Conservation (phyloP, 1,284 basidiomycete species). For the Cryptococcus sp. region DNA sequence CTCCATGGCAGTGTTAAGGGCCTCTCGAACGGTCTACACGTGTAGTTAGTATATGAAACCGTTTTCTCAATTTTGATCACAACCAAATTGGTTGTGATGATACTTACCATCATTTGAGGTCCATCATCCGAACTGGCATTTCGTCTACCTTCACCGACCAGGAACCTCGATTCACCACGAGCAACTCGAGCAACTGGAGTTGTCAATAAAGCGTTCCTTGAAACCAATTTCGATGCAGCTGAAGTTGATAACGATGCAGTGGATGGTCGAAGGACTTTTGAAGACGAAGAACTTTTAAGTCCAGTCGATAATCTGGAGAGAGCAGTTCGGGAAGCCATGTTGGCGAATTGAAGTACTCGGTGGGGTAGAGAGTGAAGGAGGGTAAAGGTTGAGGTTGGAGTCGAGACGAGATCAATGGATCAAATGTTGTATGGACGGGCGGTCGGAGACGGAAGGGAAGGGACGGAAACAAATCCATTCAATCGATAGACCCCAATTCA, state of each 20-base stretch:
- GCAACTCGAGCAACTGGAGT: slow-evolving; percentile 40
- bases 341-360: slow-evolving; percentile 1
- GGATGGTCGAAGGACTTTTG: slow-evolving; percentile 7
- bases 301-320: slow-evolving; percentile 9
- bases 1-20: slow-evolving; percentile 97
- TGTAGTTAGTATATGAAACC: not conserved
- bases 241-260: slow-evolving; percentile 12
- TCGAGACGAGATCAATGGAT: not conserved
- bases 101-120: slow-evolving; percentile 38
- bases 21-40: slow-evolving; percentile 88
- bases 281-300: not conserved
- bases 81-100: not conserved
- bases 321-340: slow-evolving; percentile 25
- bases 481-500: too few relatives aligned
- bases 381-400: not conserved
- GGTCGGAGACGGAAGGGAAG: too few relatives aligned
- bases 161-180: slow-evolving; percentile 23
- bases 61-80: not conserved
- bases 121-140: slow-evolving; percentile 37
- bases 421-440: too few relatives aligned
- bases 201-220: slow-evolving; percentile 33
- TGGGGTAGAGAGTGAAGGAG: slow-evolving; percentile 2
- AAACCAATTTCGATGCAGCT: slow-evolving; percentile 30
- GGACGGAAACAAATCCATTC: too few relatives aligned
- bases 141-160: slow-evolving; percentile 25